phyloP scores from a whole-genome alignment of 306 rosid genomes.

The Malus sylvestris region DNA sequence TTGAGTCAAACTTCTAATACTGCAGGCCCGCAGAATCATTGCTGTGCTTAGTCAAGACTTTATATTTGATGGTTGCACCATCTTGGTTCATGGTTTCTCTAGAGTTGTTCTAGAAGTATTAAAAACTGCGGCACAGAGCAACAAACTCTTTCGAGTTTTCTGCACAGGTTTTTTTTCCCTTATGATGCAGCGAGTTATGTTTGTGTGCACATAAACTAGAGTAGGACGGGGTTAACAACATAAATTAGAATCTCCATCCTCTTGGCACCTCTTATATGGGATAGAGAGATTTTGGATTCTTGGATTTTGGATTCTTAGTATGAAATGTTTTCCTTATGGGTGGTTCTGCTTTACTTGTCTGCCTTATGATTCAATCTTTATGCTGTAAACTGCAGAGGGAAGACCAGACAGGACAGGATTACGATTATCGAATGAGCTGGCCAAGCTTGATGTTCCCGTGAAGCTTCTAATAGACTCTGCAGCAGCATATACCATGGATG shows the following conservation, averaged over 20 bases:
- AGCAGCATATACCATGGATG: constrained; percentile 91
- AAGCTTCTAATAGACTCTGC: constrained; percentile 95
- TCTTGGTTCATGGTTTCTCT: constrained; percentile 91
- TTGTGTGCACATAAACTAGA: background rate
- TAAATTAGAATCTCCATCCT: background rate
- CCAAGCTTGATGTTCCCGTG: constrained; percentile 84
- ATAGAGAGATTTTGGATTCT: background rate
- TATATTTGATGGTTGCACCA: constrained; percentile 84
- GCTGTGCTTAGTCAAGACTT: constrained; percentile 94
- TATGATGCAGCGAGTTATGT: background rate
- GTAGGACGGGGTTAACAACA: background rate
- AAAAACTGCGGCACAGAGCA: constrained; percentile 71
- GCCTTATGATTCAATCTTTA: background rate
- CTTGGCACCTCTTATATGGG: background rate
- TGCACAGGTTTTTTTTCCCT: constrained; percentile 62
- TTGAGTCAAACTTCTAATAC: background rate
- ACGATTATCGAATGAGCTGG: constrained; percentile 65
- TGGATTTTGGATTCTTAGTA: background rate
- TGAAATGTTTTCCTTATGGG: background rate
- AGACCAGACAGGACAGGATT: constrained; percentile 87
- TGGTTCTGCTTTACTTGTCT: background rate
- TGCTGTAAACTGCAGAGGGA: constrained; percentile 63
- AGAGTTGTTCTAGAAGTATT: constrained; percentile 82
- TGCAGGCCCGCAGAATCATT: constrained; percentile 83
- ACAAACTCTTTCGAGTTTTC: constrained; percentile 75